Base-by-base conservation (phyloP, 176 grass and related monocot species). In the Oryza nivara region DNA sequence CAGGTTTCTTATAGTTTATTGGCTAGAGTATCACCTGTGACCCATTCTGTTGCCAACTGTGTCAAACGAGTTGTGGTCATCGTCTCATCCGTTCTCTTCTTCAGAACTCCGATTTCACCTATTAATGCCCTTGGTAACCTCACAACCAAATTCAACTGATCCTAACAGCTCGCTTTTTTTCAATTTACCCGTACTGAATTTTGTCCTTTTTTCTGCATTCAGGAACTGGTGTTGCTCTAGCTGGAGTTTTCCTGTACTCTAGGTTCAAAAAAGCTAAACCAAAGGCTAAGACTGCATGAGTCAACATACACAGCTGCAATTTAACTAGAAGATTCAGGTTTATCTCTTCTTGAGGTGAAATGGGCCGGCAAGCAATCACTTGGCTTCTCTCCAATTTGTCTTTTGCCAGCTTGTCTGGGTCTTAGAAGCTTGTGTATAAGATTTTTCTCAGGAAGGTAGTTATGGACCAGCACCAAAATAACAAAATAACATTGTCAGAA, bases 1-100 rank as follows among this genome's bases (percentile, higher is more conserved):
- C 87, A 97, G 94, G 92, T 91, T 83, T 90, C 91, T 67, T 97
- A 94, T 83, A 93, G 88, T 88, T 84, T 97, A 78, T 89, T 97
- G 85, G 91, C 91, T 82, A 85, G 86, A 83, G 30, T 97, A 72
- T 94, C 89, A 34, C 89, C 94, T 46, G 94, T 97, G 58, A 94
- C 85, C 12, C 94, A 97, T 86, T 97, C 94, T 4, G 94, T 97
- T 22, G 85, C 89, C 7, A 97, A 97, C 54, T 97, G 89, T 38
- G 87, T 94, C 35, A 97, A 97, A 84, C 94, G 94, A 67, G 87
- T 97, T 72, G 91, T 88, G 67, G 91, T 97, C 34, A 97, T 97
- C 7, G 79, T 84, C 60, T 84, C 94, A 34, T 90, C 94, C 0
- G 85, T 97, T 84, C 72, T 97, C 82, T 97, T 97, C 68, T 97